phyloP scores from a whole-genome alignment of 2,329 filamentous ascomycete genomes.

The Trichoderma brevicompactum region DNA sequence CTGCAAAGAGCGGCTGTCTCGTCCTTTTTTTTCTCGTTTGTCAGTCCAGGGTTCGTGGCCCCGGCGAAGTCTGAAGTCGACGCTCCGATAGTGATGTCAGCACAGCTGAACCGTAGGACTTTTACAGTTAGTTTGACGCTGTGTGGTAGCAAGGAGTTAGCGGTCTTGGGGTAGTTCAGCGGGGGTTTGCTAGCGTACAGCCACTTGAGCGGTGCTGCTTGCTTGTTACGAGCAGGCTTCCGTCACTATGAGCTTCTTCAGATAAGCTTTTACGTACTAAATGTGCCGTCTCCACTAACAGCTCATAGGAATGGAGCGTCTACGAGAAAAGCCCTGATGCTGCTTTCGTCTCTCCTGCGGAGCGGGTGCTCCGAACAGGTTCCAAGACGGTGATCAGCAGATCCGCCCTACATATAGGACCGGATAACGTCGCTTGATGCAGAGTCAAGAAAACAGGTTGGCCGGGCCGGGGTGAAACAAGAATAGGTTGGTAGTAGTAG shows the following conservation, averaged over 20 bases:
- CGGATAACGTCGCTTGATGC: neutral
- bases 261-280: constrained; percentile 18
- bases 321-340: no score
- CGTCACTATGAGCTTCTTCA: neutral
- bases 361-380: constrained; percentile 6
- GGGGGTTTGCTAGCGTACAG: constrained; percentile 13
- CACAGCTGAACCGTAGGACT: constrained; percentile 8
- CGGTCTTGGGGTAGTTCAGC: constrained; percentile 6
- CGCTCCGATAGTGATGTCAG: constrained; percentile 20
- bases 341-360: neutral
- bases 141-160: neutral
- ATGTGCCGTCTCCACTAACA: constrained; percentile 18
- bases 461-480: neutral
- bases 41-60: constrained; percentile 22
- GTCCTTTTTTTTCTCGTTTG: neutral
- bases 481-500: neutral
- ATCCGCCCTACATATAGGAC: neutral
- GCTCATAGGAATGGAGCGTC: neutral
- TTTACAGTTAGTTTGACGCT: neutral
- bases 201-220: neutral
- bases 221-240: neutral
- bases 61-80: constrained; percentile 1
- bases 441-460: neutral
- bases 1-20: neutral
- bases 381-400: neutral